These are phyloP conservation scores for Pecoramyces ruminantium DNA, from an alignment of 192 early-diverging fungal species.

Conservation along the genomic window DNA sequence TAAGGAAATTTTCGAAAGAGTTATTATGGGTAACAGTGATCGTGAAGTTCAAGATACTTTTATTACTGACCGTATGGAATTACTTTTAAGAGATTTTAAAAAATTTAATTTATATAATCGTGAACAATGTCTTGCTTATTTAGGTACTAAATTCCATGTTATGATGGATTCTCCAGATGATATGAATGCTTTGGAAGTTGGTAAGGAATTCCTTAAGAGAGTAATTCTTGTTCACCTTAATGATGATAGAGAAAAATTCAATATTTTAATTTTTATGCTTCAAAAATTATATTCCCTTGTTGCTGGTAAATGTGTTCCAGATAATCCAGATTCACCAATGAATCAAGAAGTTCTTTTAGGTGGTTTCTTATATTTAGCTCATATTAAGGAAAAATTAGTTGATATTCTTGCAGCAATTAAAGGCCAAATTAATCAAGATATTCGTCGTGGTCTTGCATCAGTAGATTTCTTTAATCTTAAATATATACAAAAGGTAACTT, in stretches of 20 bases:
- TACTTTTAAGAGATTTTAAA: conserved; percentile 68
- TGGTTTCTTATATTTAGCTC: conserved; percentile 71
- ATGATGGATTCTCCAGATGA: conserved; percentile 72
- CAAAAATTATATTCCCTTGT: conserved; percentile 88
- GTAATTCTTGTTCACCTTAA: conserved; percentile 73
- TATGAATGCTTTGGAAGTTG: conserved; percentile 58
- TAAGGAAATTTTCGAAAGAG: conserved; percentile 75
- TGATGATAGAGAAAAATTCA: conserved; percentile 70
- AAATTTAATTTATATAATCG: conserved; percentile 42
- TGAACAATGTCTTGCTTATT: conserved; percentile 57
- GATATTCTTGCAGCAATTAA: conserved; percentile 60
- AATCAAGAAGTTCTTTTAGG: conserved; percentile 85
- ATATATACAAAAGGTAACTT: conserved; percentile 50
- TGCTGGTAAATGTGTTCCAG: conserved; percentile 73
- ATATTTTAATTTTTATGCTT: conserved; percentile 76
- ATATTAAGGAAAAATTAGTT: conserved; percentile 84
- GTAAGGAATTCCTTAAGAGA: conserved; percentile 55
- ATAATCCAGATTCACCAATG: conserved; percentile 94
- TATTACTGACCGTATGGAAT: conserved; percentile 85
- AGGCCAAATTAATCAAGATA: conserved; percentile 35
- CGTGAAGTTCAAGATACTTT: conserved; percentile 51
- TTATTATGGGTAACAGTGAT: conserved; percentile 59
- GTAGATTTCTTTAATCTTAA: conserved; percentile 68
- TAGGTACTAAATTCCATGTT: conserved; percentile 85
- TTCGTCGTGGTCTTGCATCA: conserved; percentile 28